A percentile compares a stretch with the other conserved stretches of the same genome.
Evolutionary conservation across 2,329 filamentous ascomycete species (phyloP).

Genomic region (Alternaria rosae): DNA sequence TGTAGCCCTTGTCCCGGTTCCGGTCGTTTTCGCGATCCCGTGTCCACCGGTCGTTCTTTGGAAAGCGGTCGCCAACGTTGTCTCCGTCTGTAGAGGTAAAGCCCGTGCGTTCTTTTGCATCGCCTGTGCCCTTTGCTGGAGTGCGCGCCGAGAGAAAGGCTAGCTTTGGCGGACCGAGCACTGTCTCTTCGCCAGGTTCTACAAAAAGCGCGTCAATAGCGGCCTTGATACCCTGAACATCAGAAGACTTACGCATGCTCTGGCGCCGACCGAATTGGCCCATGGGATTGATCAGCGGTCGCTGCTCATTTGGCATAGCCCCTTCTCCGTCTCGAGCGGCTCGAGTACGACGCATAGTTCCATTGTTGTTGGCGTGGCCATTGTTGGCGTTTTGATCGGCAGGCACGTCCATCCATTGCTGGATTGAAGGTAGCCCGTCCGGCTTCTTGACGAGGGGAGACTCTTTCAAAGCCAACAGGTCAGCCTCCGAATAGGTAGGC

Average conservation of each 20-base stretch:
- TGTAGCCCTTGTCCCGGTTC: conserved; percentile 42
- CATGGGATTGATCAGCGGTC: conserved; percentile 46
- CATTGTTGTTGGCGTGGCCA: conserved; percentile 34
- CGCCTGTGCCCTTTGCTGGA: conserved; percentile 52
- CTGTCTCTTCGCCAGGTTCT: conserved; percentile 77
- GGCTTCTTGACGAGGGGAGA: conserved; percentile 88
- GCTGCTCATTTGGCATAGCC: conserved; percentile 34
- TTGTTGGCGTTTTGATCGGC: conserved; percentile 37
- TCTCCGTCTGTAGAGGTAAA: conserved; percentile 51
- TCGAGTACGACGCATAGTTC: conserved; percentile 34
- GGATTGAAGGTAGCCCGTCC: conserved; percentile 77
- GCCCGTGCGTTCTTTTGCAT: conserved; percentile 46
- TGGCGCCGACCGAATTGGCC: conserved; percentile 44
- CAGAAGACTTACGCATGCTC: conserved; percentile 58
- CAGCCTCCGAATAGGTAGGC: conserved; percentile 72
- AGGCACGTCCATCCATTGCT: conserved; percentile 93
- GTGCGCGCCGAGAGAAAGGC: conserved; percentile 76
- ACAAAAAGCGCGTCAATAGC: conserved; percentile 41
- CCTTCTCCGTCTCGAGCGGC: conserved; percentile 39
- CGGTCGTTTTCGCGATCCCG: conserved; percentile 53
- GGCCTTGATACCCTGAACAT: conserved; percentile 51
- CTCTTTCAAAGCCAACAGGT: conserved; percentile 76
- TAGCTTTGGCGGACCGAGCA: conserved; percentile 84
- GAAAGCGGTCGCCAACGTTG: conserved; percentile 42
- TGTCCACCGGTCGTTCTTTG: conserved; percentile 51